Evolutionary conservation across 495 filamentous ascomycete genomes (phyloP), one percentile per base, ranked within the genome.

Genomic region (Daldinia bambusicola): DNA sequence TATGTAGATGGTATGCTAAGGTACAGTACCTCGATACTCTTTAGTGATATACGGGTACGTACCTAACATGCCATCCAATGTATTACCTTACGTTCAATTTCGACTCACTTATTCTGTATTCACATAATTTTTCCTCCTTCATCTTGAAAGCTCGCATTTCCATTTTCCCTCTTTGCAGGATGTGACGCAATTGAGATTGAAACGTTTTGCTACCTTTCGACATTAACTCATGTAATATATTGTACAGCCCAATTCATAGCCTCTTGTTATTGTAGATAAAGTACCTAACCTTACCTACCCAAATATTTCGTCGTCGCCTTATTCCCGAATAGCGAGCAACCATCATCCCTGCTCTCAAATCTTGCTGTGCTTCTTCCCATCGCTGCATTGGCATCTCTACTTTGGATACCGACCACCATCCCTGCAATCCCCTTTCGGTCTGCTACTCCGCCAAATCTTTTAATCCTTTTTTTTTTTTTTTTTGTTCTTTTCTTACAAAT

Each of bases 281-380:
- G 7, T 60, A 61, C 43, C 9, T 36, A 7, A 38, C 26, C 26
- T 26, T 26, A 26, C 26, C 26, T 26, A 26, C 26, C 26, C 48
- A 34, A 6, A 45, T 45, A 48, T 30, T 53, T 53, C 50, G 13
- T 43, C 38, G 30, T 43, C 38, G 38, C 41, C 58, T 50, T 51
- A 60, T 63, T 55, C 31, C 61, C 70, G 70, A 65, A 64, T 51
- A 59, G 56, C 62, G 62, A 70, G 18, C 64, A 71, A 20, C 58
- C 36, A 57, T 57, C 22, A 57, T 40, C 55, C 55, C 55, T 57
- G 55, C 18, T 43, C 20, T 7, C 30, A 57, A 48, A 13, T 56
- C 41, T 57, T 62, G 52, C 22, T 31, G 14, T 41, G 16, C 53
- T 63, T 48, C 51, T 55, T 36, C 37, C 10, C 37, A 55, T 64